Percentiles rank a stretch among this genome's conserved stretches.
Conservation (phyloP, 2,329 filamentous ascomycete genomes). For the Lasiodiplodia sp. region DNA sequence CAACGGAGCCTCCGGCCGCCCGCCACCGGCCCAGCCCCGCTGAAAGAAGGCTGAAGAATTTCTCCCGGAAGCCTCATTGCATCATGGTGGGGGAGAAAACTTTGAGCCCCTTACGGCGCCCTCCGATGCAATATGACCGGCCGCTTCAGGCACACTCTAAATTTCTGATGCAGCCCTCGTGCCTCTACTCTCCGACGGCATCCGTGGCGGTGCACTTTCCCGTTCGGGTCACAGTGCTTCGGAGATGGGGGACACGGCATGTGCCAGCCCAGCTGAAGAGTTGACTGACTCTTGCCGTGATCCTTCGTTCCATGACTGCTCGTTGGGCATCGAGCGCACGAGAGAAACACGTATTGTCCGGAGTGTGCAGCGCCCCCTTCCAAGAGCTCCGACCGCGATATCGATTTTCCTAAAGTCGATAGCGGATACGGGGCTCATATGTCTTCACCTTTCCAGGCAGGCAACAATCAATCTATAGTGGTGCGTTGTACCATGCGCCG, state of each 20-base stretch:
- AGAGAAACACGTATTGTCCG: not conserved
- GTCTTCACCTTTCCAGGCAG: not conserved
- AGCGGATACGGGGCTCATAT: not conserved
- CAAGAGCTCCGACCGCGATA: not conserved
- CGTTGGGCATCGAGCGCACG: not conserved
- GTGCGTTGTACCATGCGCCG: not conserved
- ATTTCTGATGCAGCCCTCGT: not conserved
- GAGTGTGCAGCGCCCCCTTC: not conserved
- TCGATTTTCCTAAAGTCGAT: not conserved
- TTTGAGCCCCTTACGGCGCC: slow-evolving; percentile 1
- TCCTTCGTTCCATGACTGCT: slow-evolving; percentile 12
- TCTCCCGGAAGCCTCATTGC: slow-evolving; percentile 1
- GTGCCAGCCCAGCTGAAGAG: slow-evolving; percentile 13
- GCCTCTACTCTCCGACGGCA: slow-evolving; percentile 4
- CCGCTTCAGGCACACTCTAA: not conserved
- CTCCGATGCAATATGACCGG: not conserved
- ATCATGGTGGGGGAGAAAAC: not conserved
- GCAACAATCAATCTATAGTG: slow-evolving; percentile 16
- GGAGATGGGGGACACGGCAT: slow-evolving; percentile 21
- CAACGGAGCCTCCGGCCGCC: slow-evolving; percentile 3
- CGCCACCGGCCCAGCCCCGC: slow-evolving; percentile 12
- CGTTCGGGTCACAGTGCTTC: not conserved
- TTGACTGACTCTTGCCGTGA: slow-evolving; percentile 1
- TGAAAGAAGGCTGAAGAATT: slow-evolving; percentile 26
- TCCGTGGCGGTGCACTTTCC: slow-evolving; percentile 24